Evolutionary conservation across 202 grass and related monocot species (phyloP).

Genomic region (Setaria viridis): DNA sequence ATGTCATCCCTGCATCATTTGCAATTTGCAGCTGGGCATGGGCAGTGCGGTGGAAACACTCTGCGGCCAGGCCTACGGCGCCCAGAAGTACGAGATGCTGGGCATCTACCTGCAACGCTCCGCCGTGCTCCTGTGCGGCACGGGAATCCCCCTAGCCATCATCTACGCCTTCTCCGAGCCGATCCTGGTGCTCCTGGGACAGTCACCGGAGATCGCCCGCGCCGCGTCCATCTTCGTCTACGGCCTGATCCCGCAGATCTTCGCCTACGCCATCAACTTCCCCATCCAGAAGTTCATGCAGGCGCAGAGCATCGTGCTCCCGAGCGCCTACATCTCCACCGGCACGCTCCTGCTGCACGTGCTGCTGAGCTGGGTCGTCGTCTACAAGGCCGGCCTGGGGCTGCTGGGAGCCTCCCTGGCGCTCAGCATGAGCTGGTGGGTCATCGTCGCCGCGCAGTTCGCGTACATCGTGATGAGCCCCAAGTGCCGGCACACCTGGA

Average conservation of each 20-base stretch:
- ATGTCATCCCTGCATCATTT: not conserved
- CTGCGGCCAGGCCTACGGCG: constrained; percentile 90
- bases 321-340: constrained; percentile 69
- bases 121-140: constrained; percentile 67
- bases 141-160: constrained; percentile 54
- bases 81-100: constrained; percentile 83
- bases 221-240: constrained; percentile 74
- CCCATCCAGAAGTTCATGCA: constrained; percentile 88
- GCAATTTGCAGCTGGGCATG: constrained; percentile 69
- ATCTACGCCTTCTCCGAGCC: constrained; percentile 72
- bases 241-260: constrained; percentile 82
- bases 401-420: constrained; percentile 71
- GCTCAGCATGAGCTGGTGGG: constrained; percentile 78
- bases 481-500: constrained; percentile 65
- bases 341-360: constrained; percentile 60
- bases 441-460: constrained; percentile 73
- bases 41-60: constrained; percentile 88
- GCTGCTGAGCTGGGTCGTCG: constrained; percentile 51
- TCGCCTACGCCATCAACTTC: constrained; percentile 78
- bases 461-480: constrained; percentile 58
- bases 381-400: constrained; percentile 59
- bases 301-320: constrained; percentile 74
- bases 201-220: constrained; percentile 62
- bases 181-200: constrained; percentile 63
- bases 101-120: constrained; percentile 77